phyloP scores from a whole-genome alignment of 345 rosid species.

The Murraya paniculata region DNA sequence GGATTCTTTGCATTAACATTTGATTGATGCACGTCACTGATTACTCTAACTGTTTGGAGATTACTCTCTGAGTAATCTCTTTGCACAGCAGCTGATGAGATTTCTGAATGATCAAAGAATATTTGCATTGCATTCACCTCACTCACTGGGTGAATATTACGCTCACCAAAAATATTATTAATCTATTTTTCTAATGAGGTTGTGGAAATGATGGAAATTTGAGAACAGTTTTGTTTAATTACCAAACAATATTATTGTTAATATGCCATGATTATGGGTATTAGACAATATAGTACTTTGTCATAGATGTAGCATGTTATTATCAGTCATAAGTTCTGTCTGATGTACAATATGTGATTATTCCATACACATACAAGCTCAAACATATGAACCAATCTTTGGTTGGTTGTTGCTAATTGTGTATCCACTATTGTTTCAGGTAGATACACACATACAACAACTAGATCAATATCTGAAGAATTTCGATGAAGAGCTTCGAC shows the following conservation, averaged over 20 bases:
- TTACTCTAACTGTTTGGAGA: neutral
- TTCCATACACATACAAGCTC: neutral
- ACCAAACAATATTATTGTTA: neutral
- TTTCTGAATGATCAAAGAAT: neutral
- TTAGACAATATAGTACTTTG: neutral
- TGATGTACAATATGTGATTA: neutral
- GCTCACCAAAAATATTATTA: neutral
- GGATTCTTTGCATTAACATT: neutral
- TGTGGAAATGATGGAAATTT: conserved; percentile 1
- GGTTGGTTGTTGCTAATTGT: neutral
- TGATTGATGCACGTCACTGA: neutral
- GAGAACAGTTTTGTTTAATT: neutral
- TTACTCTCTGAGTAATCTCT: neutral
- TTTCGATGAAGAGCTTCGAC: conserved; percentile 74
- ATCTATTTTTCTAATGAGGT: neutral
- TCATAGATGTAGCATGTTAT: neutral
- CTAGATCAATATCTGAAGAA: conserved; percentile 87
- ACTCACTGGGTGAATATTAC: neutral
- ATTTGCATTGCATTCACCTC: neutral
- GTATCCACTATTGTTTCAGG: conserved; percentile 46
- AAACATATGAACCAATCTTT: neutral
- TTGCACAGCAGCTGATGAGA: neutral
- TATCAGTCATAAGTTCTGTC: neutral
- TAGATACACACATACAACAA: conserved; percentile 89
- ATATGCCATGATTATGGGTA: neutral